Percentiles rank a stretch among this genome's conserved stretches.
Evolutionary conservation across 176 grass and related monocot species (phyloP).

Genomic region (Cocos nucifera): DNA sequence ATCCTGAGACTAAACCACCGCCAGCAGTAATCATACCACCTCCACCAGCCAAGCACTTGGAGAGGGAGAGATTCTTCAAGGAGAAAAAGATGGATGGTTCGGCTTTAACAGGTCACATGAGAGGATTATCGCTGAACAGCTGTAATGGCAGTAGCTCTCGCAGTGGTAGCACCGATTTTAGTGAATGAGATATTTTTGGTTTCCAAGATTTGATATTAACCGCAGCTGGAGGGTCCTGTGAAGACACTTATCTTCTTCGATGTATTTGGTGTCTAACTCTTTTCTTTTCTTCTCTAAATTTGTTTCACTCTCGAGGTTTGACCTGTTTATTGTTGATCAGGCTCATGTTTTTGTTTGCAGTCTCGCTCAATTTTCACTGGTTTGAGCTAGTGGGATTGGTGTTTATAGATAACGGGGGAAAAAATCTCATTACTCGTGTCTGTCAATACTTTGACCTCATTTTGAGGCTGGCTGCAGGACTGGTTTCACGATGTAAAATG

Average conservation of each 20-base stretch:
- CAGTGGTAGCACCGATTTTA: conserved; percentile 74
- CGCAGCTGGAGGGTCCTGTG: neutral
- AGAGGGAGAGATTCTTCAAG: conserved; percentile 71
- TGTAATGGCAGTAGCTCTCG: conserved; percentile 56
- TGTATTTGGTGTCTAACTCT: no score
- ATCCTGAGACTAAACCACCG: conserved; percentile 22
- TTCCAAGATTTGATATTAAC: conserved; percentile 6
- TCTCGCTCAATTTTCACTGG: no score
- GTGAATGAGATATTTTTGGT: conserved; percentile 28
- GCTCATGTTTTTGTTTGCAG: no score
- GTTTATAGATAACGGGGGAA: no score
- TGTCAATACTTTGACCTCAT: no score
- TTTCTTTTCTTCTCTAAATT: no score
- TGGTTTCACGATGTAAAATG: no score
- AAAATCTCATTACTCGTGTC: no score
- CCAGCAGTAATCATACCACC: conserved; percentile 43
- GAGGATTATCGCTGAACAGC: conserved; percentile 52
- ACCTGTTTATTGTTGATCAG: no score
- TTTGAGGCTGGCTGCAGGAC: no score
- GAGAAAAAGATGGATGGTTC: conserved; percentile 51
- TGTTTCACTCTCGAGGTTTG: no score
- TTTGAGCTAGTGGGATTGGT: no score
- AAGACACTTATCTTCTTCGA: neutral
- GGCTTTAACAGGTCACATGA: conserved; percentile 43
- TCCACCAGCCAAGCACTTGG: conserved; percentile 51